Evolutionary conservation across 2,329 filamentous ascomycete genomes (phyloP).

Genomic region (Myriosclerotinia scirpicola): DNA sequence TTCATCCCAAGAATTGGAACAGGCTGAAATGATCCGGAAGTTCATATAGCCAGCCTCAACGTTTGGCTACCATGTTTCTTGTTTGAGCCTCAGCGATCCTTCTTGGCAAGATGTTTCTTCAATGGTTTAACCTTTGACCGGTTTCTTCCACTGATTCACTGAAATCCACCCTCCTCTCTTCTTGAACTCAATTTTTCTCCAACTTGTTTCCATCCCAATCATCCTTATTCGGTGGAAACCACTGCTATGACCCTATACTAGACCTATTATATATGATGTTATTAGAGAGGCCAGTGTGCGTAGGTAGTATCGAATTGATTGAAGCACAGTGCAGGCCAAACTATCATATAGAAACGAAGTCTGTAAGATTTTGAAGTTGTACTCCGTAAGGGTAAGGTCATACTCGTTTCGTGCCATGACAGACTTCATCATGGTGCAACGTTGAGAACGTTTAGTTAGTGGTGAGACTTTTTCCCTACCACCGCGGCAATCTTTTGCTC

Average conservation of each 20-base stretch:
- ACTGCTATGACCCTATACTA: not conserved
- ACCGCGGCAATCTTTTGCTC: slow-evolving; percentile 1
- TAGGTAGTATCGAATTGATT: slow-evolving; percentile 12
- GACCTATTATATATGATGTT: not conserved
- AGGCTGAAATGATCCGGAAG: not conserved
- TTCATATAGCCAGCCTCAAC: not conserved
- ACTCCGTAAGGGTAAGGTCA: not conserved
- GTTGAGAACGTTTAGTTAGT: not conserved
- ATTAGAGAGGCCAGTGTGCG: not conserved
- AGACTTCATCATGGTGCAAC: slow-evolving; percentile 1
- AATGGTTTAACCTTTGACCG: slow-evolving; percentile 2
- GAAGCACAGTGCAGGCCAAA: slow-evolving; percentile 1
- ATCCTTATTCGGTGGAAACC: not conserved
- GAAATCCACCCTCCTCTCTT: not conserved
- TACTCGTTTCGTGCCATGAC: slow-evolving; percentile 8
- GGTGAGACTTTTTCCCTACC: too few species aligned
- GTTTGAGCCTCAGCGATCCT: slow-evolving; percentile 9
- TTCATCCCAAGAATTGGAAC: slow-evolving; percentile 6
- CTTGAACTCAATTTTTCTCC: slow-evolving; percentile 8
- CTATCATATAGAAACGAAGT: not conserved
- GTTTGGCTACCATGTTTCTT: slow-evolving; percentile 16
- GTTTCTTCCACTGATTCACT: not conserved
- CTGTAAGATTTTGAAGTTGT: not conserved
- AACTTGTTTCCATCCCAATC: slow-evolving; percentile 11
- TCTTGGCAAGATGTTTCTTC: slow-evolving; percentile 24